phyloP scores from a whole-genome alignment of 176 grass and related monocot species.

The Oryza glumipatula region DNA sequence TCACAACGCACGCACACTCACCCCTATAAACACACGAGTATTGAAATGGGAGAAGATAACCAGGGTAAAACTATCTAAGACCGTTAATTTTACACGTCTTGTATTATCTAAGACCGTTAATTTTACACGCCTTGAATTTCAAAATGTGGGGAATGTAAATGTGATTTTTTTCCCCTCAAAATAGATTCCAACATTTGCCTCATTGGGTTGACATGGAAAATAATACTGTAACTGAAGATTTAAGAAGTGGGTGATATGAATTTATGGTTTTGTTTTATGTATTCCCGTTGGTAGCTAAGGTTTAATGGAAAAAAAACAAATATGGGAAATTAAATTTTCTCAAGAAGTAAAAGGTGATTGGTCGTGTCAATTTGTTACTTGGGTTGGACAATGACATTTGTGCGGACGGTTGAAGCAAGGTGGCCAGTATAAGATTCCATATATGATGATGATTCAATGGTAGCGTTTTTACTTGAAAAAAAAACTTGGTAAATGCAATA shows the following conservation, averaged over 20 bases:
- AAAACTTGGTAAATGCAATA: background rate
- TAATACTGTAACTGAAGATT: background rate
- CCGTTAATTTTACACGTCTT: too few relatives aligned
- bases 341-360: background rate
- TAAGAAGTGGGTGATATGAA: background rate
- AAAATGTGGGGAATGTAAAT: background rate
- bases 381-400: slow-evolving; percentile 16
- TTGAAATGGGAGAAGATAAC: background rate
- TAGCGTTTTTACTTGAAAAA: background rate
- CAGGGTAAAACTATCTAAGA: background rate
- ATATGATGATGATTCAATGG: background rate
- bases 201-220: too few relatives aligned
- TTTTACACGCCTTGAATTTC: background rate
- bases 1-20: too few relatives aligned
- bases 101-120: background rate
- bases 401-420: slow-evolving; percentile 29
- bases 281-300: background rate
- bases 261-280: background rate
- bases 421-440: background rate
- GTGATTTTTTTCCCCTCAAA: background rate
- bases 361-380: slow-evolving; percentile 40
- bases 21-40: too few relatives aligned
- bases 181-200: background rate
- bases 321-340: background rate
- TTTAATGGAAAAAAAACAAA: background rate